Evolutionary conservation across 2,329 filamentous ascomycete genomes (phyloP), one percentile per base, ranked within the genome.

Genomic region (Aspergillus glaucus): DNA sequence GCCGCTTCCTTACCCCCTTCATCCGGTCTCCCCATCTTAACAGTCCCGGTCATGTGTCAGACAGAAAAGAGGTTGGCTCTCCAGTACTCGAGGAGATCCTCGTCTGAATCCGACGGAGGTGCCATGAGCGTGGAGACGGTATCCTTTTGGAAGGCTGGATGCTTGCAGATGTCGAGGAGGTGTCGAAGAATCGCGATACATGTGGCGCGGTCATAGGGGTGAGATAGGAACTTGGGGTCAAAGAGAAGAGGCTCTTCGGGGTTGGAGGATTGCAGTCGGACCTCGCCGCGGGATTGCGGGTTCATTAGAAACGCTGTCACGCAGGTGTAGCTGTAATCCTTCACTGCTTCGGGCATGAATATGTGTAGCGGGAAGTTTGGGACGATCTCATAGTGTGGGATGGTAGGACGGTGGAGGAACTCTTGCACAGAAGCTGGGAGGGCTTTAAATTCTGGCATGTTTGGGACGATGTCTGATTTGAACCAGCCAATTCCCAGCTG

Each of bases 11-110:
- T 47, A 6, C 76, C 73, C 1, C 60, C 69, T 0, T 48, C 36
- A 51, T 65, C 72, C 10, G 10, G 26, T 30, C 26, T 40, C 0
- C 80, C 80, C 80, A 84, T 84, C 59, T 75, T 76, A 6, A 71
- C 72, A 0, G 80, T 84, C 0, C 78, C 76, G 1, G 70, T 78
- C 75, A 75, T 81, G 60, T 78, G 79, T 76, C 73, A 82, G 48
- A 67, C 77, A 2, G 72, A 77, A 26, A 62, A 68, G 15, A 71
- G 64, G 21, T 62, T 74, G 24, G 73, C 61, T 46, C 62, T 66
- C 72, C 72, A 80, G 55, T 72, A 68, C 14, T 70, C 69, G 22
- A 72, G 50, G 10, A 85, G 66, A 49, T 82, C 79, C 45, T 79
- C 78, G 24, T 82, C 79, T 0, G 70, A 73, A 0, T 74, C 71